Evolutionary conservation across 768 basidiomycete genomes (phyloP).

Genomic region (Trametes cubensis): DNA sequence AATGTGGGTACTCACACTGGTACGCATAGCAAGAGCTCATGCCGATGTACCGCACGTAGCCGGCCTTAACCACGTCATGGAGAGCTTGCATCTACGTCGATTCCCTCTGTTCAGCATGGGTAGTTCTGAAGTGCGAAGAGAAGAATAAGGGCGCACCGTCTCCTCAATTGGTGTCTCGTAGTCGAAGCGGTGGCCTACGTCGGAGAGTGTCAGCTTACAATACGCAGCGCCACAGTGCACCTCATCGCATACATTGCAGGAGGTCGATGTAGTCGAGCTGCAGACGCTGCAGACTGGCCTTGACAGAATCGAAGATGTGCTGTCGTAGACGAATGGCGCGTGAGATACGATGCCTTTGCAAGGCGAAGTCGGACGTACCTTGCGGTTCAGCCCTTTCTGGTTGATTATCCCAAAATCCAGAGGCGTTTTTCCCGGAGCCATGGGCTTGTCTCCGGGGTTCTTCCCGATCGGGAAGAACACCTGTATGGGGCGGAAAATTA

Average conservation of each 20-base stretch:
- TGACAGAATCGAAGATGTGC: constrained; percentile 75
- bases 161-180: constrained; percentile 44
- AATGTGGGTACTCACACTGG: constrained; percentile 28
- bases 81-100: constrained; percentile 42
- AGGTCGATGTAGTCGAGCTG: constrained; percentile 66
- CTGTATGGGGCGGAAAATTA: constrained; percentile 5
- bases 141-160: constrained; percentile 18
- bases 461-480: constrained; percentile 19
- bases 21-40: constrained; percentile 38
- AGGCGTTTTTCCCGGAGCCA: constrained; percentile 4
- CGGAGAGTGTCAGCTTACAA: too few relatives aligned
- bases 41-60: constrained; percentile 43
- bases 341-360: not conserved
- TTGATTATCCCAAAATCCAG: constrained; percentile 40
- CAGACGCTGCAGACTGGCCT: constrained; percentile 63
- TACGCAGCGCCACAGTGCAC: not conserved
- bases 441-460: constrained; percentile 11
- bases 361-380: constrained; percentile 26
- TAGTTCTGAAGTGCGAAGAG: not conserved
- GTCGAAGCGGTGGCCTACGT: constrained; percentile 32
- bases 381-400: constrained; percentile 38
- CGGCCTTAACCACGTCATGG: constrained; percentile 46
- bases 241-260: constrained; percentile 24
- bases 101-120: not conserved
- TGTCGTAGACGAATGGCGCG: constrained; percentile 30